Evolutionary conservation across 2,329 filamentous ascomycete species (phyloP).

Genomic region (Ceratocystis lukuohia): DNA sequence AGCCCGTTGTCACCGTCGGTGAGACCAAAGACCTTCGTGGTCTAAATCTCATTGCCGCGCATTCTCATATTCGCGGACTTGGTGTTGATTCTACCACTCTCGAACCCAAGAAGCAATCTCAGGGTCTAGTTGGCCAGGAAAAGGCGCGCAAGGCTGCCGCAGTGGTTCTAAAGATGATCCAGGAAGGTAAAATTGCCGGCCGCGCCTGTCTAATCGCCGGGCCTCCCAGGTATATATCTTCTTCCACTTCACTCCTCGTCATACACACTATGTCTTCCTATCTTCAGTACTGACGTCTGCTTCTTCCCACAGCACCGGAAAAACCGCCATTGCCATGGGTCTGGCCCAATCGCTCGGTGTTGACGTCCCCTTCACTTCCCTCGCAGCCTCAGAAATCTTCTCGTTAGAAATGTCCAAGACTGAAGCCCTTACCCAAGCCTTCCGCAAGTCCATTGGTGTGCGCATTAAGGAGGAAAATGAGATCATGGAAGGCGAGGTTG

Average conservation of each 20-base stretch:
- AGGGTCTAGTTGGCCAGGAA: constrained; percentile 89
- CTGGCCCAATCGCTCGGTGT: constrained; percentile 92
- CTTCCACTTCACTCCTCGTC: not conserved
- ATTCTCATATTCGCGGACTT: constrained; percentile 93
- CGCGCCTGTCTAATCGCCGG: constrained; percentile 89
- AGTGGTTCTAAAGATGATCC: constrained; percentile 96
- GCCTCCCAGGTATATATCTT: constrained; percentile 57
- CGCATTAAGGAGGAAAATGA: constrained; percentile 98
- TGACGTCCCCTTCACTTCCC: constrained; percentile 91
- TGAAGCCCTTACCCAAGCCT: constrained; percentile 94
- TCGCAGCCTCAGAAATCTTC: constrained; percentile 94
- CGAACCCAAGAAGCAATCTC: constrained; percentile 70
- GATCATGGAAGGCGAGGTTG: constrained; percentile 97
- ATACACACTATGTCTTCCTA: not conserved
- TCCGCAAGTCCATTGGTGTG: constrained; percentile 95
- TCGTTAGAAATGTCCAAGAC: constrained; percentile 99
- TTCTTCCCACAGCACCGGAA: constrained; percentile 62
- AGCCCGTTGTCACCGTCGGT: constrained; percentile 64
- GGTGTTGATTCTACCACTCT: constrained; percentile 86
- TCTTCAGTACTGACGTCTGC: not conserved
- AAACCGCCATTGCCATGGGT: constrained; percentile 96
- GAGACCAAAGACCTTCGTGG: constrained; percentile 93
- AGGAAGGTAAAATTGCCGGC: constrained; percentile 95
- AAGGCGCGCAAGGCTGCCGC: constrained; percentile 94
- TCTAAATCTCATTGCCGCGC: constrained; percentile 92